Percentiles rank a stretch among this genome's conserved stretches.
These are phyloP conservation scores for Metschnikowia aberdeeniae DNA, from an alignment of 805 yeast genomes.

Conservation along the genomic window DNA sequence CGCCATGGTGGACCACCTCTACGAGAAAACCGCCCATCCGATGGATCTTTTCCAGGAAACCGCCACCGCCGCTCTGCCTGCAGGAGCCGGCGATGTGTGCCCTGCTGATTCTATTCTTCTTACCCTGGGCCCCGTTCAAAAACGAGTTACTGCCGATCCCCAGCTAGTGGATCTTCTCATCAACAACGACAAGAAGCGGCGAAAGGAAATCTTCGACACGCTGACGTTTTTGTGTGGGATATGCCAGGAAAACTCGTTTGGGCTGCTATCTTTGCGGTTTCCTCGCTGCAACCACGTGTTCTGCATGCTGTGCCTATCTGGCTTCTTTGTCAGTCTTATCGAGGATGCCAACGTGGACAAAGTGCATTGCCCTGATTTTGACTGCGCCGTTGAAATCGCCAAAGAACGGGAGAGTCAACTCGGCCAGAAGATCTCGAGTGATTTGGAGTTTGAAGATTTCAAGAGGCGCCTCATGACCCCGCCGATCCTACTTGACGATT, in stretches of 20 bases:
- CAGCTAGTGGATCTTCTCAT: background rate
- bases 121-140: background rate
- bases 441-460: slow-evolving; percentile 26
- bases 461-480: slow-evolving; percentile 38
- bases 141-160: background rate
- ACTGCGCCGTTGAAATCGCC: slow-evolving; percentile 33
- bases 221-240: slow-evolving; percentile 51
- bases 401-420: slow-evolving; percentile 10
- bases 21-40: background rate
- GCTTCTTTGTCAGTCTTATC: slow-evolving; percentile 29
- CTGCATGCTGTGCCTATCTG: slow-evolving; percentile 14
- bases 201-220: slow-evolving; percentile 24
- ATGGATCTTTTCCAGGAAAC: background rate
- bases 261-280: slow-evolving; percentile 34
- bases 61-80: no score
- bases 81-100: slow-evolving; percentile 9
- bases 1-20: slow-evolving; percentile 39
- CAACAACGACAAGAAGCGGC: slow-evolving; percentile 18
- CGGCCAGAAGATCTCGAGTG: background rate
- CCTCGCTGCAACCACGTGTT: slow-evolving; percentile 21
- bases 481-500: slow-evolving; percentile 32
- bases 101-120: slow-evolving; percentile 8
- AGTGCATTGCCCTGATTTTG: slow-evolving; percentile 57
- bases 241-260: slow-evolving; percentile 49
- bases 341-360: slow-evolving; percentile 45